Evolutionary conservation across 805 yeast genomes (phyloP), one percentile per base, ranked within the genome.

Genomic region (Saturnispora zaruensis): DNA sequence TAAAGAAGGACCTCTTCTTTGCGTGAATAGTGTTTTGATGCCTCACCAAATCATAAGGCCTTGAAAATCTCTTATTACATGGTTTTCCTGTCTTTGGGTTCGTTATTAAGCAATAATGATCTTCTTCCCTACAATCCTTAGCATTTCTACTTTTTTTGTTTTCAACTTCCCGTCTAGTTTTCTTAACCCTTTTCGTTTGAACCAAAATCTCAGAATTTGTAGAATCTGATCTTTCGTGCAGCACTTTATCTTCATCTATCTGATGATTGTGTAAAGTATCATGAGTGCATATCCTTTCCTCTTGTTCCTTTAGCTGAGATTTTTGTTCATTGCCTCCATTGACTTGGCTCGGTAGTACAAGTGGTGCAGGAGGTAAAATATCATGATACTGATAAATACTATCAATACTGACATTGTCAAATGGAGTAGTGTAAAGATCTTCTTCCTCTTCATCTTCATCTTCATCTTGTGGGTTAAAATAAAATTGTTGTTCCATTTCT

Each of bases 1-100:
- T 81, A 72, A 82, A 93, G 45, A 84, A 80, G 59, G 85, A 85
- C 67, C 91, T 84, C 64, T 83, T 84, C 44, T 85, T 75, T 1
- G 97, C 93, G 66, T 91, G 99, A 49, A 91, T 90, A 0, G 98
- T 93, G 61, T 91, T 96, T 66, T 91, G 96, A 66, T 91, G 99
- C 59, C 99, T 79, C 24, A 90, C 84, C 61, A 91, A 73, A 70
- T 91, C 99, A 64, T 91, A 91, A 18, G 96, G 95, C 61, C 99
- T 78, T 16, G 97, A 88, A 62, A 91, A 91, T 60, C 81, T 81
- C 67, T 86, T 86, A 57, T 75, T 69, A 66, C 96, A 87, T 23
- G 79, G 77, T 53, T 71, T 62, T 16, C 84, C 81, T 0, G 86
- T 78, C 25, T 76, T 62, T 4, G 87, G 84, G 57, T 80, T 80